Evolutionary conservation across 1,139 yeast genomes (phyloP).

Genomic region (Geotrichum macrosporum): DNA sequence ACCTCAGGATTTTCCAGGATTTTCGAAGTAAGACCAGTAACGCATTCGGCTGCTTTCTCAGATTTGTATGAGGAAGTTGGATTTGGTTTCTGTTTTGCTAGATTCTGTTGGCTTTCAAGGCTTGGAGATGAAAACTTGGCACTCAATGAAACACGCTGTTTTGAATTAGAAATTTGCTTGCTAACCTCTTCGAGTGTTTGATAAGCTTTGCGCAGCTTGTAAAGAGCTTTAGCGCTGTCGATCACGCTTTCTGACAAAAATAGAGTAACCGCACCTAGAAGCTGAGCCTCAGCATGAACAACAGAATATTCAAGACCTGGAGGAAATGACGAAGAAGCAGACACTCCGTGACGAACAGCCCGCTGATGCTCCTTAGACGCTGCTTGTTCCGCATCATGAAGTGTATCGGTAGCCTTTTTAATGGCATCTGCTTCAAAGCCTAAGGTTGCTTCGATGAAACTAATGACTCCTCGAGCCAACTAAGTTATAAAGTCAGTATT

Average conservation of each 20-base stretch:
- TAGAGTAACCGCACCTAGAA: slow-evolving; percentile 75
- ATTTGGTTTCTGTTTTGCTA: background rate
- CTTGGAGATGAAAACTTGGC: slow-evolving; percentile 2
- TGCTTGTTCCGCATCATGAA: slow-evolving; percentile 67
- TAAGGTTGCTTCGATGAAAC: slow-evolving; percentile 83
- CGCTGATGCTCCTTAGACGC: slow-evolving; percentile 59
- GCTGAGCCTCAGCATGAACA: slow-evolving; percentile 80
- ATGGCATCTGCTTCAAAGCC: slow-evolving; percentile 90
- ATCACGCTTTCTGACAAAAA: slow-evolving; percentile 60
- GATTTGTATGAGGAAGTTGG: slow-evolving; percentile 8
- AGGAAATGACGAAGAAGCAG: slow-evolving; percentile 72
- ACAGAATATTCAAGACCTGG: slow-evolving; percentile 94
- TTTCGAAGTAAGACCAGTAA: slow-evolving; percentile 21
- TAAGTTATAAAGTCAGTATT: background rate
- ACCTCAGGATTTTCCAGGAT: slow-evolving; percentile 21
- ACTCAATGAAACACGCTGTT: background rate
- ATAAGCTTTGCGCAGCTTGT: slow-evolving; percentile 82
- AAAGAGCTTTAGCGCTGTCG: slow-evolving; percentile 84
- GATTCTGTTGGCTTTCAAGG: background rate
- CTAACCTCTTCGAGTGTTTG: slow-evolving; percentile 77
- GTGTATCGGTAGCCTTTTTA: slow-evolving; percentile 66
- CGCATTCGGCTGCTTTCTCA: slow-evolving; percentile 5
- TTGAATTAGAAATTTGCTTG: slow-evolving; percentile 34
- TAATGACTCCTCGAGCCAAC: slow-evolving; percentile 81
- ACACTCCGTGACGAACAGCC: slow-evolving; percentile 54